Evolutionary conservation across 2,329 filamentous ascomycete genomes (phyloP).

Genomic region (Aspergillus japonicus): DNA sequence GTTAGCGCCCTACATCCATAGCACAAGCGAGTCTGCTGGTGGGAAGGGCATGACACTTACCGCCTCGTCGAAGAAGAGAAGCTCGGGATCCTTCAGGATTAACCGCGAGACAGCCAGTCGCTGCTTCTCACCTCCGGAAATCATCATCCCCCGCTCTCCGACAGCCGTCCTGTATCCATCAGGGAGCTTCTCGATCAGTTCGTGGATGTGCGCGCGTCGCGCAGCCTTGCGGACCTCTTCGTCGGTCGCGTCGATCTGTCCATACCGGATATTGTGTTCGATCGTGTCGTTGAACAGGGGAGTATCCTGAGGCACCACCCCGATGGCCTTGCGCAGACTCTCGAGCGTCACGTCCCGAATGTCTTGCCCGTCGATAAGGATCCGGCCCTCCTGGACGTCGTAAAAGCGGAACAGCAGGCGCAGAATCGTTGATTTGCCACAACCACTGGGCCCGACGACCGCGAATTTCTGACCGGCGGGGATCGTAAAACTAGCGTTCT

Average conservation of each 20-base stretch:
- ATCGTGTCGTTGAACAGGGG: slow-evolving; percentile 97
- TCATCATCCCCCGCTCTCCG: slow-evolving; percentile 94
- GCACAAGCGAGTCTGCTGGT: background rate
- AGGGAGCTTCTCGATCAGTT: slow-evolving; percentile 74
- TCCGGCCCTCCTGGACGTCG: slow-evolving; percentile 79
- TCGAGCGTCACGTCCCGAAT: slow-evolving; percentile 79
- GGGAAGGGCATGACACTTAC: slow-evolving; percentile 41
- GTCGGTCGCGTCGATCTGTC: slow-evolving; percentile 70
- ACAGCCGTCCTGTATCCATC: slow-evolving; percentile 91
- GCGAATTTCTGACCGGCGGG: slow-evolving; percentile 95
- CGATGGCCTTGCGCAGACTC: slow-evolving; percentile 79
- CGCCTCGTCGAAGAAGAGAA: slow-evolving; percentile 94
- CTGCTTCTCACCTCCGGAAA: slow-evolving; percentile 92
- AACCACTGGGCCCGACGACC: slow-evolving; percentile 90
- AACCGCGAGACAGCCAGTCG: slow-evolving; percentile 79
- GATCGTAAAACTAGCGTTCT: slow-evolving; percentile 80
- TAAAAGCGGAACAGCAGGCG: slow-evolving; percentile 92
- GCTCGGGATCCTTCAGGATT: slow-evolving; percentile 81
- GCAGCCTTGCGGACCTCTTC: slow-evolving; percentile 76
- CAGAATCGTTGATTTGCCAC: slow-evolving; percentile 92
- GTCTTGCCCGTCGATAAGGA: slow-evolving; percentile 91
- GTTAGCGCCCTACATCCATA: background rate
- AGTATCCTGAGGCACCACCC: slow-evolving; percentile 95
- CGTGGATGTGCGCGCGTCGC: slow-evolving; percentile 78
- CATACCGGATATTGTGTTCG: slow-evolving; percentile 92